Conservation (phyloP, 2,329 filamentous ascomycete species). For the Gaeumannomyces sp. region DNA sequence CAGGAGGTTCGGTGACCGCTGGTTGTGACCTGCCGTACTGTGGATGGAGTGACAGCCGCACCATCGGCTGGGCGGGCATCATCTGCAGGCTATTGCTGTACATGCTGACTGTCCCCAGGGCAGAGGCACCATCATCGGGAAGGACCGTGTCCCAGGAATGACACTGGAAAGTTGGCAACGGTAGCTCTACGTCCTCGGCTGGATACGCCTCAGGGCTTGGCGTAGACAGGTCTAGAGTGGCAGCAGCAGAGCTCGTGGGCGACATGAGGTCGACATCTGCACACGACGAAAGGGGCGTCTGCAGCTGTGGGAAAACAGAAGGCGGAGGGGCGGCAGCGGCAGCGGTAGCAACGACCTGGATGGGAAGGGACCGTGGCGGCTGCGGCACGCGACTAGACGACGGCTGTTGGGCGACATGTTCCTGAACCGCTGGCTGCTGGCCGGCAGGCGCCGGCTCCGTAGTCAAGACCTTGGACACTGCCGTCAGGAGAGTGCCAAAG, state of each 20-base stretch:
- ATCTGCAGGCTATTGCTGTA: background rate
- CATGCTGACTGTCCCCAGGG: background rate
- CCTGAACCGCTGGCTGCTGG: background rate
- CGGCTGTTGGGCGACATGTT: background rate
- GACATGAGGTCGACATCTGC: background rate
- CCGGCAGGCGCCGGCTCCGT: background rate
- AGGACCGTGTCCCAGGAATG: background rate
- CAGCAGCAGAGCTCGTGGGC: background rate
- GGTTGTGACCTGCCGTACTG: background rate
- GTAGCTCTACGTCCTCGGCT: background rate
- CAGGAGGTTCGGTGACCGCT: background rate
- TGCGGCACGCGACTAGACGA: background rate
- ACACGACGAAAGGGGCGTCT: background rate
- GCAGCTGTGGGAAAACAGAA: background rate
- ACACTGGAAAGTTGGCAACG: background rate
- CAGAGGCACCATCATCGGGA: background rate
- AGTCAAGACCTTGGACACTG: too few relatives aligned
- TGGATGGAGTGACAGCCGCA: background rate
- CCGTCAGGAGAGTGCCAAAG: slow-evolving; percentile 8
- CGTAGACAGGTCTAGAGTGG: background rate
- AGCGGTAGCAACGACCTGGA: background rate
- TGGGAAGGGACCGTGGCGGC: background rate
- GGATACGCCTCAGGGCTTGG: background rate
- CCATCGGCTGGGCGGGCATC: background rate
- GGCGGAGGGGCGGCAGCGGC: background rate